These are phyloP conservation scores for Lodderomyces jiufengensis DNA, from an alignment of 1,139 yeast genomes.

Conservation along the genomic window DNA sequence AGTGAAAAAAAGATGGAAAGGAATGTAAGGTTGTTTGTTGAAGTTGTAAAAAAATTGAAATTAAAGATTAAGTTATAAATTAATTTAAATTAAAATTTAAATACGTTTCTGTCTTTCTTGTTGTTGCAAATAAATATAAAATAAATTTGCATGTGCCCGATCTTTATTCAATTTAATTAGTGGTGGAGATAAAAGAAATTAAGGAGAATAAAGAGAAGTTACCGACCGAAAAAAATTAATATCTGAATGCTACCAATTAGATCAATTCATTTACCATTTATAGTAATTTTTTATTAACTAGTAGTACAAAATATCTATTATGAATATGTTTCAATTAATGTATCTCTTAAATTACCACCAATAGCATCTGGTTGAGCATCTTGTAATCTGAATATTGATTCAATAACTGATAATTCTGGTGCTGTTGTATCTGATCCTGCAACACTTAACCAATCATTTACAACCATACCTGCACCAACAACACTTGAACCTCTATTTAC, in stretches of 20 bases:
- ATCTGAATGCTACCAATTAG: constrained; percentile 1
- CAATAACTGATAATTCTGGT: constrained; percentile 94
- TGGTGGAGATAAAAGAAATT: background rate
- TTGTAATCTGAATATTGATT: constrained; percentile 89
- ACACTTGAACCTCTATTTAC: constrained; percentile 97
- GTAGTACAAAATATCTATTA: constrained; percentile 12
- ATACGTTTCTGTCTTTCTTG: too few species aligned
- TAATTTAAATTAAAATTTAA: too few species aligned
- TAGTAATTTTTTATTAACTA: background rate
- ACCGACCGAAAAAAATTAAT: too few species aligned
- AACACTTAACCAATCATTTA: constrained; percentile 97
- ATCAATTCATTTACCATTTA: too few species aligned
- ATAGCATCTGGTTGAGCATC: constrained; percentile 86
- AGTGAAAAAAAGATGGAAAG: too few species aligned
- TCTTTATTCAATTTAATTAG: too few species aligned
- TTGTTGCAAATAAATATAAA: too few species aligned
- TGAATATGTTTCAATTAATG: constrained; percentile 82
- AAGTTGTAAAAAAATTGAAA: too few species aligned
- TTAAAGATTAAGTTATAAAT: too few species aligned
- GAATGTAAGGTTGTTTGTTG: too few species aligned
- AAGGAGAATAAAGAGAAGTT: too few species aligned
- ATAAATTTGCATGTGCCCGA: too few species aligned
- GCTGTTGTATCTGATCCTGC: constrained; percentile 98
- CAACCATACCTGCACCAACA: constrained; percentile 98
- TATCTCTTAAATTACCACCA: constrained; percentile 81